Evolutionary conservation across 805 yeast species (phyloP), one percentile per base, ranked within the genome.

Genomic region (Ascoidea rubescens): DNA sequence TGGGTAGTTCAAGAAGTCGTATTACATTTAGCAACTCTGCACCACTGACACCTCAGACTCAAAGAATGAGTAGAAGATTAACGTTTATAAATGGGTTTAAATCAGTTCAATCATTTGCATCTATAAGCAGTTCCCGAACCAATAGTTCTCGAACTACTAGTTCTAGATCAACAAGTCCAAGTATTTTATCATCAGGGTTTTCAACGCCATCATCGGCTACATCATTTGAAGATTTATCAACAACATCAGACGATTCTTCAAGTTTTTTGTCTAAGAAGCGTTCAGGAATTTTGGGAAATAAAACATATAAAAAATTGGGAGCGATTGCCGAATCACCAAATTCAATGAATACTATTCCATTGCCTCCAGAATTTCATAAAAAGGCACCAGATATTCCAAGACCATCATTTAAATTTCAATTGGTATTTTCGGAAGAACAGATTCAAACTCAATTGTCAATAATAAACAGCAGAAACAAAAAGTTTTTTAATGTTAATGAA

Each of bases 381-480:
- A 58, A 69, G 5, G 70, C 75, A 0, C 78, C 80, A 2, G 75
- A 72, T 31, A 63, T 75, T 7, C 61, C 67, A 32, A 59, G 75
- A 45, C 79, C 78, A n/a, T 57, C 67, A 30, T 73, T 66, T 60
- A 73, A 66, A 57, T 76, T 75, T 60, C 77, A 74, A 45, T 59
- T 77, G 44, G 65, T 69, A 4, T 60, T 71, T 52, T 73, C 74
- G 52, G 72, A 71, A 50, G 73, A 70, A 12, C 57, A 73, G 4
- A 59, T 69, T 17, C 68, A 70, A 46, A 67, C 62, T 17, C 64
- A 60, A 47, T 56, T 60, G 5, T 62, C 53, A 46, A 50, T 62
- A n/a, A 57, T 59, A 48, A 58, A 60, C 8, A 59, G 59, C 33
- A 47, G 54, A 12, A 57, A 56, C 50, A 50, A 7, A 7, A 45